Conservation (phyloP, 768 basidiomycete species). For the Leccinum ochraceum region DNA sequence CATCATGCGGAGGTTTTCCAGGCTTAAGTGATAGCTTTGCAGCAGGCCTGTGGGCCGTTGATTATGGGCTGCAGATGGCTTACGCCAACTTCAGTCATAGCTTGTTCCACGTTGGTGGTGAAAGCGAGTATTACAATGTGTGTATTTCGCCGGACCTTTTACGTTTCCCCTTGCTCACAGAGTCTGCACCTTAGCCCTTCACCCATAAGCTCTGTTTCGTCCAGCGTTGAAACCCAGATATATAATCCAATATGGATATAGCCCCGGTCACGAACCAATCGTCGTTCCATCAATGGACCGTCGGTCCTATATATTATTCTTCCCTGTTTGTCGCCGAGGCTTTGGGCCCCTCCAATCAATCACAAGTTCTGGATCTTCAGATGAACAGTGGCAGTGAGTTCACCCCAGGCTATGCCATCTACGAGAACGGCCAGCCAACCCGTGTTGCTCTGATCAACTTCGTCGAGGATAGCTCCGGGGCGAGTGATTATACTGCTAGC, state of each 20-base stretch:
- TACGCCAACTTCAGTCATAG: constrained; percentile 46
- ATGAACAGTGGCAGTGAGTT: constrained; percentile 50
- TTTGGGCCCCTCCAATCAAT: constrained; percentile 62
- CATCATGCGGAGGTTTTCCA: constrained; percentile 50
- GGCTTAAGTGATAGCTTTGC: constrained; percentile 60
- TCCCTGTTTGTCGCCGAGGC: constrained; percentile 69
- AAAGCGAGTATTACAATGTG: constrained; percentile 67
- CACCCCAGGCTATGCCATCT: constrained; percentile 66
- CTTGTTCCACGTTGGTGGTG: constrained; percentile 58
- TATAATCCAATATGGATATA: constrained; percentile 18
- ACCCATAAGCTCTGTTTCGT: constrained; percentile 29
- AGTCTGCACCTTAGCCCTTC: constrained; percentile 34
- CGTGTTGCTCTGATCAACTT: constrained; percentile 76
- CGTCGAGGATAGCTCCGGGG: constrained; percentile 58
- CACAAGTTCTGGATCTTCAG: constrained; percentile 68
- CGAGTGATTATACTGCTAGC: constrained; percentile 42
- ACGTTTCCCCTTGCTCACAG: not conserved
- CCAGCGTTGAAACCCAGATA: not conserved
- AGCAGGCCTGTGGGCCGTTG: constrained; percentile 53
- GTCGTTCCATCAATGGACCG: constrained; percentile 65
- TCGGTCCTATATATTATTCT: constrained; percentile 75
- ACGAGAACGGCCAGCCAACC: constrained; percentile 63
- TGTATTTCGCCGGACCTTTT: constrained; percentile 12
- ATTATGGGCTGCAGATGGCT: constrained; percentile 55
- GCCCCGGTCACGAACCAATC: constrained; percentile 59